These are phyloP conservation scores for Stephanodiscus triporus DNA, from an alignment of 108 stramenopile genomes.

Conservation along the genomic window DNA sequence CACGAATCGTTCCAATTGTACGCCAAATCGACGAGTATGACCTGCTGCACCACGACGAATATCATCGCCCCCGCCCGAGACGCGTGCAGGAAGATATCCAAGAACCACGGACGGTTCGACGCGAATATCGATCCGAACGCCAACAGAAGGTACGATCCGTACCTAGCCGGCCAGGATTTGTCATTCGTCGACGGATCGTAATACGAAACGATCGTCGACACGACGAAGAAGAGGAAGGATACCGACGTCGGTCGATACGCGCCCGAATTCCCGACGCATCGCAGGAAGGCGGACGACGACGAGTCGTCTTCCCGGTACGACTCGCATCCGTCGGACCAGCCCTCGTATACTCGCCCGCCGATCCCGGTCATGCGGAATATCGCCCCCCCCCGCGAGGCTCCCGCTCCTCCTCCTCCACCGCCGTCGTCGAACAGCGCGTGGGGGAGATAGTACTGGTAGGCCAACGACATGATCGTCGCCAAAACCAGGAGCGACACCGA, in stretches of 20 bases:
- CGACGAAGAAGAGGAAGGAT: constrained; percentile 66
- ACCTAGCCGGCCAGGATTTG: constrained; percentile 85
- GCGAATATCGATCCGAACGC: constrained; percentile 64
- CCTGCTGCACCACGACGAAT: constrained; percentile 78
- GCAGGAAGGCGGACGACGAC: constrained; percentile 31
- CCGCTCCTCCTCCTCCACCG: no score
- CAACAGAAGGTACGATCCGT: constrained; percentile 62
- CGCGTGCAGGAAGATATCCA: constrained; percentile 64
- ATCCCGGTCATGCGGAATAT: no score
- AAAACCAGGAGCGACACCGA: constrained; percentile 71
- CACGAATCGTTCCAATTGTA: constrained; percentile 88
- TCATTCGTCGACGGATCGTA: constrained; percentile 60
- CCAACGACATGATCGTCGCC: constrained; percentile 61
- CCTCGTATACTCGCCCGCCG: constrained; percentile 58
- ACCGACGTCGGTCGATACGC: constrained; percentile 80
- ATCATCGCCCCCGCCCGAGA: constrained; percentile 68
- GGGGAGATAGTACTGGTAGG: constrained; percentile 80
- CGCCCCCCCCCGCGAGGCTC: no score
- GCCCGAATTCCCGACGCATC: constrained; percentile 83
- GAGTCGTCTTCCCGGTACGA: constrained; percentile 45
- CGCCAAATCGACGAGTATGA: constrained; percentile 87
- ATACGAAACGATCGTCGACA: constrained; percentile 61
- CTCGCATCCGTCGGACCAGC: constrained; percentile 76
- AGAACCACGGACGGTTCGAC: constrained; percentile 63
- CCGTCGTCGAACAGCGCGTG: constrained; percentile 60